Percentiles rank a stretch among this genome's conserved stretches.
Evolutionary conservation across 2,329 filamentous ascomycete genomes (phyloP).

Genomic region (Ceratocystiopsis minuta): DNA sequence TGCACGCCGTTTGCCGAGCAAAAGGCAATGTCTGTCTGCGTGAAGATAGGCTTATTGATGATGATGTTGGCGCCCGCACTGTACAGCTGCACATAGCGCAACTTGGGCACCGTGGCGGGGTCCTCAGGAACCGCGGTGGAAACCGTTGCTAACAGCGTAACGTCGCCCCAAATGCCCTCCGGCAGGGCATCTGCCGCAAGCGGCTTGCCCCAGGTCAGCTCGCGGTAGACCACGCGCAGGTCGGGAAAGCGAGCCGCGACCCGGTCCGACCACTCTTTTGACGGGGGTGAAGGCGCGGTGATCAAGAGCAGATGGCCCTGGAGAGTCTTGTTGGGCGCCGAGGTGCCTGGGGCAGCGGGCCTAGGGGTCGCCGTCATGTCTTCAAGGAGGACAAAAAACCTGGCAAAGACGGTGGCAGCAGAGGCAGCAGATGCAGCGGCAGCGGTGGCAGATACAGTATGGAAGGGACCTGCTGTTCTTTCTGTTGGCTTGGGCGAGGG

Average conservation of each 20-base stretch:
- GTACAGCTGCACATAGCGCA: slow-evolving; percentile 34
- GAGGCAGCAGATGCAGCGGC: too few species aligned
- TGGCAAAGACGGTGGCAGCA: too few species aligned
- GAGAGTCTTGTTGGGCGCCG: too few species aligned
- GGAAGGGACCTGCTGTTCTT: too few species aligned
- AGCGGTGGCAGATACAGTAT: too few species aligned
- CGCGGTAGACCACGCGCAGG: slow-evolving; percentile 20
- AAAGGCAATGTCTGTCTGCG: slow-evolving; percentile 30
- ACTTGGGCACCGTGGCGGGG: slow-evolving; percentile 23
- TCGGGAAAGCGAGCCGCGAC: slow-evolving; percentile 24
- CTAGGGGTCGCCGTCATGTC: too few species aligned
- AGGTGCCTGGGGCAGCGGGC: too few species aligned
- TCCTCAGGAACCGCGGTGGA: slow-evolving; percentile 19
- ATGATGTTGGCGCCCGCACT: slow-evolving; percentile 36
- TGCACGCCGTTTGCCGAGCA: slow-evolving; percentile 41
- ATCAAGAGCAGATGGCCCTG: too few species aligned
- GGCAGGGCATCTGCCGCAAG: slow-evolving; percentile 7
- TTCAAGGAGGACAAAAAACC: too few species aligned
- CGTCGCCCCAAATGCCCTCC: slow-evolving; percentile 24
- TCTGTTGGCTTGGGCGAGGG: too few species aligned
- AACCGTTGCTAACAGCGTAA: slow-evolving; percentile 23
- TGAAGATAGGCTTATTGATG: slow-evolving; percentile 27
- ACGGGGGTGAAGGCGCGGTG: too few species aligned
- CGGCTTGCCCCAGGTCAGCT: slow-evolving; percentile 15
- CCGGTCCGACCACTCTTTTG: too few species aligned